Conservation (phyloP, 345 rosid genomes). For the Syzygium grande region DNA sequence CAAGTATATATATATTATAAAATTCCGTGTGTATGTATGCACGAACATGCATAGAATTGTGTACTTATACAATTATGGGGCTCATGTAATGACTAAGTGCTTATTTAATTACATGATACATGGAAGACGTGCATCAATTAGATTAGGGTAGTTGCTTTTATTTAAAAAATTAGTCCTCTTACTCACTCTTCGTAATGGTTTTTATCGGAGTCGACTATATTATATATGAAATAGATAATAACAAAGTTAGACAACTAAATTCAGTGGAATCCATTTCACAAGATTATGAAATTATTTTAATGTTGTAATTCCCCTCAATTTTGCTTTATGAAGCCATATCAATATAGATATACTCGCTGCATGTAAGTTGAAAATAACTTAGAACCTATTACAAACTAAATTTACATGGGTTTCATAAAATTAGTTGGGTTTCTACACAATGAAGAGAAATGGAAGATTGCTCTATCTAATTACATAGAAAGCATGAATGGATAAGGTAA, state of each 20-base stretch:
- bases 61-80: neutral
- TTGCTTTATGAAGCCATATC: neutral
- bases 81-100: accelerated
- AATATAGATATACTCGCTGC: neutral
- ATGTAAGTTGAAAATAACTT: neutral
- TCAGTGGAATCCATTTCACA: neutral
- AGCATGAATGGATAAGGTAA: neutral
- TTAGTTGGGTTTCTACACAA: neutral
- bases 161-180: neutral
- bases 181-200: accelerated
- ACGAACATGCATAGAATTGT: no score
- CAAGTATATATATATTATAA: accelerated
- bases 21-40: neutral
- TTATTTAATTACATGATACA: neutral
- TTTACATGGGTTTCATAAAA: neutral
- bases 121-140: neutral
- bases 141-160: neutral
- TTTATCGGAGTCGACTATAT: neutral
- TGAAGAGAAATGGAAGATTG: neutral
- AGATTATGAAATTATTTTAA: no score
- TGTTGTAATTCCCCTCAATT: no score
- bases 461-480: neutral
- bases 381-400: neutral
- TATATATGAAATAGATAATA: no score
- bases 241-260: neutral